These are phyloP conservation scores for Paramecium caudatum DNA, from an alignment of 73 alveolate species.

Conservation along the genomic window DNA sequence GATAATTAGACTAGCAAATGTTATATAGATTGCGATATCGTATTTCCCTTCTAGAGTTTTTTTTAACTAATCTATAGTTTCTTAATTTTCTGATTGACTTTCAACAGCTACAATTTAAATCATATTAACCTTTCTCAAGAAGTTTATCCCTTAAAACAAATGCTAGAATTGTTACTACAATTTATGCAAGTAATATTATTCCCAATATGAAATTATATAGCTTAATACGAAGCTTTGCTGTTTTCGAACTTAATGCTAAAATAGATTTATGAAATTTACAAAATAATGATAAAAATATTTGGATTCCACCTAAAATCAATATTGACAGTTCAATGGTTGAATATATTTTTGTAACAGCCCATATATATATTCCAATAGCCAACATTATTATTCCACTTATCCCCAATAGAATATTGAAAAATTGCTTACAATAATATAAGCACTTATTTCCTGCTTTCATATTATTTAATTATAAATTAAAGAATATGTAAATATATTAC, in stretches of 20 bases:
- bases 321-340: not conserved
- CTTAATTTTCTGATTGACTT: not conserved
- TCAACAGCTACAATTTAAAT: constrained; percentile 27
- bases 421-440: constrained; percentile 8
- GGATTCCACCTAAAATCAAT: not conserved
- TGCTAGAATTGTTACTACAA: constrained; percentile 8
- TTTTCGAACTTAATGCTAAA: not conserved
- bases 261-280: not conserved
- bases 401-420: constrained; percentile 5
- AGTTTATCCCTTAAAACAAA: constrained; percentile 32
- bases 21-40: not conserved
- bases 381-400: constrained; percentile 23
- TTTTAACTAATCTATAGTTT: constrained; percentile 25
- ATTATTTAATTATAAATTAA: not conserved
- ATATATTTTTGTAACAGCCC: constrained; percentile 32
- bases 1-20: constrained; percentile 10
- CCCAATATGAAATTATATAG: not conserved
- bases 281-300: constrained; percentile 1
- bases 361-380: constrained; percentile 34
- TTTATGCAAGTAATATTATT: not conserved
- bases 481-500: not conserved
- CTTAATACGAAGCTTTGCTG: constrained; percentile 12
- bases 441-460: constrained; percentile 56
- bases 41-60: not conserved
- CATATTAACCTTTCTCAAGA: constrained; percentile 21